A percentile compares a stretch with the other conserved stretches of the same genome.
These are phyloP conservation scores for Rachicladosporium sp. DNA, from an alignment of 2,329 filamentous ascomycete genomes.

Conservation along the genomic window DNA sequence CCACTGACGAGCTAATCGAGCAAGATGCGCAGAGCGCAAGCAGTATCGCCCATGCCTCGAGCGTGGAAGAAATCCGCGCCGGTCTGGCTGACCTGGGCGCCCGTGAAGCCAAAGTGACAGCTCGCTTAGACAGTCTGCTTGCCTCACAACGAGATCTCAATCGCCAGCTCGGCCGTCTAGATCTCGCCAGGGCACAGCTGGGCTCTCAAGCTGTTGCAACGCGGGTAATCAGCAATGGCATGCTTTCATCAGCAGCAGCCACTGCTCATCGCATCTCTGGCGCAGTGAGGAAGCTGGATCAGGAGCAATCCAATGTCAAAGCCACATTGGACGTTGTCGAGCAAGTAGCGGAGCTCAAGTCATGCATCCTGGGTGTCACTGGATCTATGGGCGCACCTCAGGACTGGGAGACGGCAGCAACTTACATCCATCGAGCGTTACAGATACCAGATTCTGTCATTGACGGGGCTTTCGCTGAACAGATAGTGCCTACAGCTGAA, in stretches of 20 bases:
- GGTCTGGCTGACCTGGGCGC: constrained; percentile 62
- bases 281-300: constrained; percentile 75
- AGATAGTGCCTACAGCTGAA: constrained; percentile 89
- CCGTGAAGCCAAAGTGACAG: constrained; percentile 62
- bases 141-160: constrained; percentile 76
- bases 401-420: constrained; percentile 95
- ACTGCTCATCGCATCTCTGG: constrained; percentile 77
- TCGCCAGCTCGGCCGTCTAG: constrained; percentile 74
- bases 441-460: constrained; percentile 71
- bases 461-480: constrained; percentile 73
- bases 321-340: constrained; percentile 85
- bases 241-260: constrained; percentile 74
- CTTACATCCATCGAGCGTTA: constrained; percentile 71
- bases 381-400: constrained; percentile 96
- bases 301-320: constrained; percentile 84
- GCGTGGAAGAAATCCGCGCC: constrained; percentile 65
- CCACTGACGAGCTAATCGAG: constrained; percentile 1
- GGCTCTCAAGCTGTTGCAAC: constrained; percentile 77
- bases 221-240: constrained; percentile 72
- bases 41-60: constrained; percentile 46
- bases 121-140: constrained; percentile 62
- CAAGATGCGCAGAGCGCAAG: not conserved
- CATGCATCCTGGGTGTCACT: constrained; percentile 85
- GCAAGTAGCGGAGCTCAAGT: constrained; percentile 92
- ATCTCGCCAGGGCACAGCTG: constrained; percentile 77